Evolutionary conservation across 2,329 filamentous ascomycete genomes (phyloP).

Genomic region (Xylaria sp.): DNA sequence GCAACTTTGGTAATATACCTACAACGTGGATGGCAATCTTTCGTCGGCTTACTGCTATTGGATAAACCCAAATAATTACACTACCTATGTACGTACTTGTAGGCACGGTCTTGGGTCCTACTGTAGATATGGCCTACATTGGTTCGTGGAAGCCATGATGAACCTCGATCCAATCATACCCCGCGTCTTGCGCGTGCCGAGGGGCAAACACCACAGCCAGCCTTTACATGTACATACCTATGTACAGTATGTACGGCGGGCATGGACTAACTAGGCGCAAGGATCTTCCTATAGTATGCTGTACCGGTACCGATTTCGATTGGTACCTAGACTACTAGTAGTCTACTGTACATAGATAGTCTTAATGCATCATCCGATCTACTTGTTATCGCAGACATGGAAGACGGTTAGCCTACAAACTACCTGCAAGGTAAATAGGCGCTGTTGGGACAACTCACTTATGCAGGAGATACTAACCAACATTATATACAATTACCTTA

Average conservation of each 20-base stretch:
- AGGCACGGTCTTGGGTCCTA: background rate
- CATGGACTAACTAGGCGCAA: background rate
- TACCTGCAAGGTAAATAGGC: too few species aligned
- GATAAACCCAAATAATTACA: background rate
- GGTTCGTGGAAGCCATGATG: background rate
- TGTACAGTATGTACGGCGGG: background rate
- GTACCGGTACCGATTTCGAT: too few species aligned
- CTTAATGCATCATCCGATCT: too few species aligned
- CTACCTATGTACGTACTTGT: background rate
- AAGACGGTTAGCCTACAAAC: too few species aligned
- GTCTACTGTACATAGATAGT: too few species aligned
- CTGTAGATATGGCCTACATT: background rate
- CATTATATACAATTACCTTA: too few species aligned
- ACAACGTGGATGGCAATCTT: background rate
- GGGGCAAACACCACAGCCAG: background rate
- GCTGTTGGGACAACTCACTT: too few species aligned
- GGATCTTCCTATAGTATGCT: too few species aligned
- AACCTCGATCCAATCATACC: constrained; percentile 19
- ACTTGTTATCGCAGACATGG: too few species aligned
- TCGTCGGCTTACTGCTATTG: background rate
- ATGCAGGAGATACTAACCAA: too few species aligned
- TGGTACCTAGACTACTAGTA: too few species aligned
- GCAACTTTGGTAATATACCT: too few species aligned
- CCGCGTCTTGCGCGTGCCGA: constrained; percentile 2
- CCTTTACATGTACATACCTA: background rate